Evolutionary conservation across 306 rosid genomes (phyloP), one percentile per base, ranked within the genome.

Genomic region (Fagus sylvatica): DNA sequence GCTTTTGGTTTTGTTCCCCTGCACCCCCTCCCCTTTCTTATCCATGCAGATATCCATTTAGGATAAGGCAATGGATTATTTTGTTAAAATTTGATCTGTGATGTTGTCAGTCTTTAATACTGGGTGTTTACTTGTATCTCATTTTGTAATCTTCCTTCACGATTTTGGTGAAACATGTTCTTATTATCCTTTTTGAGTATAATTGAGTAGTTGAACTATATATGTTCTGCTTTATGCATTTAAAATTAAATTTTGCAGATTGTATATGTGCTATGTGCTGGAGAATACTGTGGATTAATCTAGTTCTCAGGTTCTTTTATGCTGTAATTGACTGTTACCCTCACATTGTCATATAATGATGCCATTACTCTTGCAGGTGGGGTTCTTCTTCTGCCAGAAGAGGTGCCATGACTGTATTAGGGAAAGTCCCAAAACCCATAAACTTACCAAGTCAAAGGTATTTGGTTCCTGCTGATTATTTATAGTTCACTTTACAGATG

Each of bases 391-490:
- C 90, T 69, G 67, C 93, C 87, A 87, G 91, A 86, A 91, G 96
- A 84, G 87, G 97, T 76, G 90, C 92, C 80, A 88, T 93, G 98
- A 96, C 93, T 67, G 96, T 93, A 76, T 84, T 93, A 75, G 99
- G 99, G 82, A 96, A 90, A 86, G 96, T 96, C 74, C 99, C 99
- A 77, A 96, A 90, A 80, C 99, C 99, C 70, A 80, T 93, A 54
- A 93, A 96, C 84, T 87, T 96, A 71, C 99, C 98, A 28, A 96
- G 97, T 90, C 96, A 93, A 84, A 96, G 90, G 99, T 96, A 89
- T 79, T 48, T 90, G 68, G 41, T 76, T 68, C 79, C 77, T 71
- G 54, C 76, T 74, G 12, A 53, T 76, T 36, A 28, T 73, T 65
- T 30, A 60, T 67, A 54, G 40, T 55, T 71, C n/a, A 60, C 39